Conservation (phyloP, 768 basidiomycete species). For the Psilocybe azurescens region DNA sequence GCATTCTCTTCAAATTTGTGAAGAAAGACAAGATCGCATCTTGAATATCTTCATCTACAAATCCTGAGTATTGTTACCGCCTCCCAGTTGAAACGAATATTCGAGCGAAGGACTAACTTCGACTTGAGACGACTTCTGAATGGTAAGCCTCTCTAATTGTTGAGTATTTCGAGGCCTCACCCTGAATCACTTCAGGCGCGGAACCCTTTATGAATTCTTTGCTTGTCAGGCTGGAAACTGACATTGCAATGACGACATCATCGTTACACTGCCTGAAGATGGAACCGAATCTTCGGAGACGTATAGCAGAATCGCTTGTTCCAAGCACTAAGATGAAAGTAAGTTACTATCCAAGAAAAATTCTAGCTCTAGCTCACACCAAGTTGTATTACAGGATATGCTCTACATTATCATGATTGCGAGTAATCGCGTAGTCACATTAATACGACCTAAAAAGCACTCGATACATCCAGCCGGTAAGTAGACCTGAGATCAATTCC, state of each 20-base stretch:
- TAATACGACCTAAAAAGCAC: constrained; percentile 90
- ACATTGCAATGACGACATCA: constrained; percentile 83
- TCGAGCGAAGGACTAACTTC: constrained; percentile 90
- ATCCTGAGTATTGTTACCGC: constrained; percentile 90
- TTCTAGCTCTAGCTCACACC: neutral
- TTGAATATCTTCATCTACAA: constrained; percentile 95
- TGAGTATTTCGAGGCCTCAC: neutral
- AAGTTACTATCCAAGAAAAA: constrained; percentile 13
- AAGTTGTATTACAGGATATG: constrained; percentile 64
- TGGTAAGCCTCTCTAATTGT: constrained; percentile 42
- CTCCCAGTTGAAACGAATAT: constrained; percentile 82
- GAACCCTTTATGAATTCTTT: constrained; percentile 81
- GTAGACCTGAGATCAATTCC: constrained; percentile 10
- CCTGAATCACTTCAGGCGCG: constrained; percentile 57
- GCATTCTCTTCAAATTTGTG: constrained; percentile 40
- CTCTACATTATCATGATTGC: constrained; percentile 91
- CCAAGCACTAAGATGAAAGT: constrained; percentile 85
- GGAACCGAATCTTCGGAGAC: constrained; percentile 69
- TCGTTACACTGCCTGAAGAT: constrained; percentile 83
- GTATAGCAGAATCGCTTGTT: constrained; percentile 81
- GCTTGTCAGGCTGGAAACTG: constrained; percentile 71
- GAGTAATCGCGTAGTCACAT: constrained; percentile 77
- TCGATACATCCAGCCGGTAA: constrained; percentile 92
- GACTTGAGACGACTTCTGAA: constrained; percentile 80
- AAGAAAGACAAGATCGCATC: constrained; percentile 90